Conservation (phyloP, 495 filamentous ascomycete genomes). For the Annulohypoxylon moriforme region DNA sequence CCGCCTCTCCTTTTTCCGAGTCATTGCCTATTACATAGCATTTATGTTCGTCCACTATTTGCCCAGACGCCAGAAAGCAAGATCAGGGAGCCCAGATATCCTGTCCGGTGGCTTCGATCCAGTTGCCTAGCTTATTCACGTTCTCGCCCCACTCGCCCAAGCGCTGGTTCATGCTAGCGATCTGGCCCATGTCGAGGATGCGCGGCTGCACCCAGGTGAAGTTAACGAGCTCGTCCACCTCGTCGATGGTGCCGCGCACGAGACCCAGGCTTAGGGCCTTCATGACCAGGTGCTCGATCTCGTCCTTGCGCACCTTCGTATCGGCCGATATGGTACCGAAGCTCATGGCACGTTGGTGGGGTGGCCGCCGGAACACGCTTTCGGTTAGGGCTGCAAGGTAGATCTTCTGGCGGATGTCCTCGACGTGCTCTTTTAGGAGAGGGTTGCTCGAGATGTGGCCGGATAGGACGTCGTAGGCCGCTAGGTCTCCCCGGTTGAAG, state of each 20-base stretch:
- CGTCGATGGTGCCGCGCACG: slow-evolving; percentile 91
- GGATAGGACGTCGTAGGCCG: slow-evolving; percentile 82
- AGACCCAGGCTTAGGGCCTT: slow-evolving; percentile 94
- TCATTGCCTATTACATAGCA: slow-evolving; percentile 13
- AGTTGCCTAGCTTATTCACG: slow-evolving; percentile 93
- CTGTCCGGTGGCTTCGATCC: slow-evolving; percentile 89
- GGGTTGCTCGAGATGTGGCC: slow-evolving; percentile 80
- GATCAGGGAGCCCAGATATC: slow-evolving; percentile 87
- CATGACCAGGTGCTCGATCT: slow-evolving; percentile 99
- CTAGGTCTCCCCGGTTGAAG: slow-evolving; percentile 95
- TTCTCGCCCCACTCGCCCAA: slow-evolving; percentile 94
- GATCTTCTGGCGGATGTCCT: slow-evolving; percentile 96
- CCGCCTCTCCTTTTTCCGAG: slow-evolving; percentile 1
- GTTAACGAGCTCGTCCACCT: slow-evolving; percentile 91
- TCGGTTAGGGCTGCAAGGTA: slow-evolving; percentile 95
- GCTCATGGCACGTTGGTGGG: slow-evolving; percentile 92
- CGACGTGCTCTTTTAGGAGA: slow-evolving; percentile 80
- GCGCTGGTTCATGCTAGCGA: slow-evolving; percentile 89
- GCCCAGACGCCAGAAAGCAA: neutral
- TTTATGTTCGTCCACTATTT: neutral
- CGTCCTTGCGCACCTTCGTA: slow-evolving; percentile 88
- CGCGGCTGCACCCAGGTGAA: slow-evolving; percentile 99
- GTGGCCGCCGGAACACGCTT: slow-evolving; percentile 93
- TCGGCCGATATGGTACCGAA: slow-evolving; percentile 88
- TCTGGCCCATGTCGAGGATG: slow-evolving; percentile 94